Evolutionary conservation across 2,329 filamentous ascomycete species (phyloP).

Genomic region (Dothideomycetidae sp.): DNA sequence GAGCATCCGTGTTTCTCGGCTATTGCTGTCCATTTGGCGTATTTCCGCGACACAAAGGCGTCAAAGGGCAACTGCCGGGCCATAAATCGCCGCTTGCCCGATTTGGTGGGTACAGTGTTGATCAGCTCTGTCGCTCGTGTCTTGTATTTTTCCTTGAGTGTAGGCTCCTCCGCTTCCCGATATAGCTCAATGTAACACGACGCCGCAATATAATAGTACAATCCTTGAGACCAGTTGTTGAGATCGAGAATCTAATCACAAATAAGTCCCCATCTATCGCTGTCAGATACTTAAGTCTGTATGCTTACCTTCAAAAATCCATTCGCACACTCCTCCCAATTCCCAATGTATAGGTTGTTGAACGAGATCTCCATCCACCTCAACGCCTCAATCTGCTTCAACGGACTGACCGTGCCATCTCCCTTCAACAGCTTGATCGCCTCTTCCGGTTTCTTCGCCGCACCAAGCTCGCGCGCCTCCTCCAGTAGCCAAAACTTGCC

Average conservation of each 20-base stretch:
- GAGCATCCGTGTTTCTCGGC: constrained; percentile 52
- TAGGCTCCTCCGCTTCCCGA: constrained; percentile 44
- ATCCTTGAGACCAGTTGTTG: constrained; percentile 78
- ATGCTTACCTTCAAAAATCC: constrained; percentile 51
- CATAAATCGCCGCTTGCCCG: constrained; percentile 83
- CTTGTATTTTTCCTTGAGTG: constrained; percentile 19
- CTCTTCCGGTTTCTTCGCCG: constrained; percentile 49
- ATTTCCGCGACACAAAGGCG: constrained; percentile 66
- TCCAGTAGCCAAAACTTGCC: constrained; percentile 79
- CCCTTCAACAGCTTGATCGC: constrained; percentile 46
- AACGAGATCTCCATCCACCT: constrained; percentile 74
- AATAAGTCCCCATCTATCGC: neutral
- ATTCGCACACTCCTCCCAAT: constrained; percentile 59
- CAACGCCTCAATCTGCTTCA: constrained; percentile 79
- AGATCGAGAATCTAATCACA: constrained; percentile 44
- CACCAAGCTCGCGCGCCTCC: constrained; percentile 63
- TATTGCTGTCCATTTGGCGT: constrained; percentile 75
- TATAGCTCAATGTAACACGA: constrained; percentile 70
- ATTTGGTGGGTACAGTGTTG: constrained; percentile 54
- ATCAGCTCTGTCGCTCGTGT: constrained; percentile 51
- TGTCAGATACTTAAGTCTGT: too few species aligned
- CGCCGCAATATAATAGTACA: constrained; percentile 84
- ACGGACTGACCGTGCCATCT: constrained; percentile 37
- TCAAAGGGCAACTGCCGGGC: constrained; percentile 82
- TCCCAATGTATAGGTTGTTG: constrained; percentile 62